phyloP scores from a whole-genome alignment of 2,329 filamentous ascomycete species.

The Trichoderma asperellum region DNA sequence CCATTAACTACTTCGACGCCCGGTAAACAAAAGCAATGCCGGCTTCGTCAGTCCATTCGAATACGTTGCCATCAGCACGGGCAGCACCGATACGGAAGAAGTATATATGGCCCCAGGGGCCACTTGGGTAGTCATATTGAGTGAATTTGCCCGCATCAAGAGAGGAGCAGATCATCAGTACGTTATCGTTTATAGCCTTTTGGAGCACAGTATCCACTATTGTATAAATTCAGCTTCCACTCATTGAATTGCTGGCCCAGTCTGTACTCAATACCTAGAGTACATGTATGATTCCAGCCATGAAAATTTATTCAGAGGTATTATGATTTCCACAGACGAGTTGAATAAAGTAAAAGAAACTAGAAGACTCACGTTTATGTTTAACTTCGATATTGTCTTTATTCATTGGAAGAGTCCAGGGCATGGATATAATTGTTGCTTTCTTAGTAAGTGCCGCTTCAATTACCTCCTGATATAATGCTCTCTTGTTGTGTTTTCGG shows the following conservation, averaged over 20 bases:
- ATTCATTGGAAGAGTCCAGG: neutral
- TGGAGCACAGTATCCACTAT: neutral
- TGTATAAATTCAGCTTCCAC: too few species aligned
- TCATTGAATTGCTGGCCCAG: too few species aligned
- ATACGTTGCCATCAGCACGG: neutral
- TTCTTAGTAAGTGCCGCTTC: neutral
- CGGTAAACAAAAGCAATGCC: neutral
- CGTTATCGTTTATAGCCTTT: neutral
- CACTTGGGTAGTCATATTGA: neutral
- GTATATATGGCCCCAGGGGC: neutral
- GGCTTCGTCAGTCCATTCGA: neutral
- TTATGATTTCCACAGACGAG: too few species aligned
- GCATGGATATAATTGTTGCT: neutral
- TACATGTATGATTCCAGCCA: too few species aligned
- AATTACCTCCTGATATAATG: slow-evolving; percentile 2
- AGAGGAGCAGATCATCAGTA: neutral
- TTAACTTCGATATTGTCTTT: too few species aligned
- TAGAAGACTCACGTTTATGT: too few species aligned
- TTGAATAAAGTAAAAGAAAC: too few species aligned
- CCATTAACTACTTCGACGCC: neutral
- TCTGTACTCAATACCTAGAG: too few species aligned
- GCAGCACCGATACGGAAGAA: neutral
- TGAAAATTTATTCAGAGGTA: neutral
- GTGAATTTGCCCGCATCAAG: neutral
- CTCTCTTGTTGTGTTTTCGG: too few species aligned